Conservation (phyloP, 78 protist species). For the Dictyostelium intermedium region DNA sequence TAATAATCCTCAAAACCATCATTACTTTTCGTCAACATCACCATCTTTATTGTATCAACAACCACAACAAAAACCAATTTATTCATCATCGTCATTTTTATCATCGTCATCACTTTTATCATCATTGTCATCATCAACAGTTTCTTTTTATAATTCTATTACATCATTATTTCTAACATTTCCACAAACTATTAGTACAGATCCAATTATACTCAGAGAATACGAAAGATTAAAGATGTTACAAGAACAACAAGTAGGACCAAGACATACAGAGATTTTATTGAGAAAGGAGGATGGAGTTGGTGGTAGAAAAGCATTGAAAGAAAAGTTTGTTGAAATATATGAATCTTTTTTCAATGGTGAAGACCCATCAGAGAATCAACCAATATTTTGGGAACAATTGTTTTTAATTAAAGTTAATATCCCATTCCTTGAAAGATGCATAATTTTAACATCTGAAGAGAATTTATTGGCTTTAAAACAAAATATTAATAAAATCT, state of each 20-base stretch:
- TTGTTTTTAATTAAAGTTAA: conserved; percentile 63
- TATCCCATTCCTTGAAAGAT: conserved; percentile 64
- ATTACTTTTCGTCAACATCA: neutral
- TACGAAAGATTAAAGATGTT: conserved; percentile 62
- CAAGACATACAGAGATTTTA: conserved; percentile 68
- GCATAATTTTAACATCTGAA: conserved; percentile 65
- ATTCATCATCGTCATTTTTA: neutral
- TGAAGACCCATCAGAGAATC: conserved; percentile 57
- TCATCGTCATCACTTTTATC: neutral
- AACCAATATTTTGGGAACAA: conserved; percentile 76
- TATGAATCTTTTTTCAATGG: conserved; percentile 69
- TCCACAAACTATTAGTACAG: conserved; percentile 43
- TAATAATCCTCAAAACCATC: neutral
- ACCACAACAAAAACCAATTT: neutral
- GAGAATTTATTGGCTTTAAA: conserved; percentile 58
- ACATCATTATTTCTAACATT: conserved; percentile 4
- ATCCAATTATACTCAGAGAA: conserved; percentile 28
- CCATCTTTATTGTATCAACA: neutral
- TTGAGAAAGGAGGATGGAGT: conserved; percentile 49
- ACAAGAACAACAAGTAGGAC: conserved; percentile 64
- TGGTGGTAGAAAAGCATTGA: conserved; percentile 65
- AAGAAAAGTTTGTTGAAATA: conserved; percentile 70
- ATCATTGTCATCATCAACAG: neutral
- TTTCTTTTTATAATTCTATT: neutral
- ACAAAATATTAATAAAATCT: conserved; percentile 52